phyloP scores from a whole-genome alignment of 495 filamentous ascomycete species.

The Penicillium paradoxum region DNA sequence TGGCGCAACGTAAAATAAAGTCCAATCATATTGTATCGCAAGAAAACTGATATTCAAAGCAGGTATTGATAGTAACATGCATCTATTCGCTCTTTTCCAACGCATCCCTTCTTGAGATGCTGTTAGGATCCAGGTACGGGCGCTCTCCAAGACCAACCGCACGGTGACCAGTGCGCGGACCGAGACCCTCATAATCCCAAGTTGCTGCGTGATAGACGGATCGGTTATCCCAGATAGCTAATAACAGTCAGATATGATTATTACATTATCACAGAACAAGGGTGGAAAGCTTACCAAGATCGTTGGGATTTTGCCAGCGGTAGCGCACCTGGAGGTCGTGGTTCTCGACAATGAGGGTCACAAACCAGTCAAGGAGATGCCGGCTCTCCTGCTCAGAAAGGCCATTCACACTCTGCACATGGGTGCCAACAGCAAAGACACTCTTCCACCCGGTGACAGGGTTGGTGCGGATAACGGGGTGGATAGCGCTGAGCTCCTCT shows the following conservation, averaged over 20 bases:
- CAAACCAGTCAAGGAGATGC: slow-evolving; percentile 59
- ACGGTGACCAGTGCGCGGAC: slow-evolving; percentile 53
- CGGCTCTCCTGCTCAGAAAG: slow-evolving; percentile 60
- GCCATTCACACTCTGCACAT: slow-evolving; percentile 59
- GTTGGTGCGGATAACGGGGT: slow-evolving; percentile 76
- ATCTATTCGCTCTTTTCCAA: slow-evolving; percentile 16
- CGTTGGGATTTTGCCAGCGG: slow-evolving; percentile 56
- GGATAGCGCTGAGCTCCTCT: slow-evolving; percentile 54
- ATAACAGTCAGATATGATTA: not conserved
- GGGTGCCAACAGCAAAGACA: slow-evolving; percentile 60
- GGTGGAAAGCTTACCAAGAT: slow-evolving; percentile 37
- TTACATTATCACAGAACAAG: not conserved
- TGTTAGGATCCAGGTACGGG: slow-evolving; percentile 58
- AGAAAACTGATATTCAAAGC: not conserved
- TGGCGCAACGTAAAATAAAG: not conserved
- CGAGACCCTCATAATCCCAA: slow-evolving; percentile 59
- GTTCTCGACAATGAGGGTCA: slow-evolving; percentile 62
- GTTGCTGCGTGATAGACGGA: slow-evolving; percentile 67
- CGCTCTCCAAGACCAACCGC: slow-evolving; percentile 63
- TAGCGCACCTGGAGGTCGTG: slow-evolving; percentile 75
- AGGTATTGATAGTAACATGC: not conserved
- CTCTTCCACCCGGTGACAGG: slow-evolving; percentile 80
- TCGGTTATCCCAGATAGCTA: slow-evolving; percentile 78
- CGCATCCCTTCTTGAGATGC: slow-evolving; percentile 42
- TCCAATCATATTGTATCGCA: too few species aligned